Percentiles rank a stretch among this genome's conserved stretches.
These are phyloP conservation scores for Trichosporon asahii DNA, from an alignment of 1,284 basidiomycete genomes.

Conservation along the genomic window DNA sequence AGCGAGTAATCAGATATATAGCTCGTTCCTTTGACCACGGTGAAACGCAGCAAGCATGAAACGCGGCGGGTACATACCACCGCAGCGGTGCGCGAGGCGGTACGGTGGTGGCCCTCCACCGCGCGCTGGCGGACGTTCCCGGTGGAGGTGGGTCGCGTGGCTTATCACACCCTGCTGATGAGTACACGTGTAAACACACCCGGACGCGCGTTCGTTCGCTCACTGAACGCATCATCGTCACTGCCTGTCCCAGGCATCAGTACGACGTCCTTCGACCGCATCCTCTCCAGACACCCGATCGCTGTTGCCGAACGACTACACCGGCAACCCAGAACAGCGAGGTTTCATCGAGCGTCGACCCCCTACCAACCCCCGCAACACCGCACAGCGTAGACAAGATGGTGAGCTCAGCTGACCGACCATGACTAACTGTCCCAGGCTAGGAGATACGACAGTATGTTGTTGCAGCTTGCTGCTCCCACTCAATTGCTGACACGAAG, in stretches of 20 bases:
- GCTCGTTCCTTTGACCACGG: not conserved
- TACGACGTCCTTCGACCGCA: not conserved
- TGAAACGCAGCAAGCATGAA: not conserved
- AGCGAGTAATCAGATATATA: not conserved
- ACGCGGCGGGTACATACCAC: not conserved
- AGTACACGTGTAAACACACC: not conserved
- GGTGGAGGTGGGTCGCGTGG: not conserved
- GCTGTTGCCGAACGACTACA: not conserved
- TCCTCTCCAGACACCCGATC: not conserved
- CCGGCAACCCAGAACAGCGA: not conserved
- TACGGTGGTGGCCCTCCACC: not conserved
- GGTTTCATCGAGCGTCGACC: not conserved
- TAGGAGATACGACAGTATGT: slow-evolving; percentile 82
- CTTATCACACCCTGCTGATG: not conserved
- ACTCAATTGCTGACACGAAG: slow-evolving; percentile 24
- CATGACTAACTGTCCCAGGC: slow-evolving; percentile 57
- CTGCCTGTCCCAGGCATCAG: slow-evolving; percentile 1
- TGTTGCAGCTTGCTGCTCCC: not conserved
- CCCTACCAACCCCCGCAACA: not conserved
- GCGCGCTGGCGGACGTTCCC: not conserved
- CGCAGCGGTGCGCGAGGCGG: not conserved
- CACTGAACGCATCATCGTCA: slow-evolving; percentile 13
- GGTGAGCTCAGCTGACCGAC: slow-evolving; percentile 24
- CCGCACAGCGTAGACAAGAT: slow-evolving; percentile 22
- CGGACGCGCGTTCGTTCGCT: slow-evolving; percentile 9